Evolutionary conservation across 1,139 yeast genomes (phyloP).

Genomic region (Geotrichum cucujoidarum): DNA sequence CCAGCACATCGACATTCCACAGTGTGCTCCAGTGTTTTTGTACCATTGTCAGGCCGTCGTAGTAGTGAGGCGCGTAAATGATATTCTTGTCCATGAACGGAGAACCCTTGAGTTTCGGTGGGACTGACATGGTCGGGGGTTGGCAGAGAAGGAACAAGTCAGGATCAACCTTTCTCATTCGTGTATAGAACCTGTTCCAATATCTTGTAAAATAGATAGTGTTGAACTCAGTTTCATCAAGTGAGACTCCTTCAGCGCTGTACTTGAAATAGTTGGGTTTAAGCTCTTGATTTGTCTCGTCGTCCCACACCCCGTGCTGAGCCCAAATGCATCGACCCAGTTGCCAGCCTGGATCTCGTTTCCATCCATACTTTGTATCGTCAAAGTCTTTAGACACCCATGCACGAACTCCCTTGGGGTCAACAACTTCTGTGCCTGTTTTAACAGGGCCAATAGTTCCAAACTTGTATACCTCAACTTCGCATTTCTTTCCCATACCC

Average conservation of each 20-base stretch:
- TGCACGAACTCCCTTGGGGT: conserved; percentile 61
- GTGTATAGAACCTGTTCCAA: conserved; percentile 47
- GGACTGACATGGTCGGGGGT: conserved; percentile 76
- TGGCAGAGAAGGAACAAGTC: conserved; percentile 62
- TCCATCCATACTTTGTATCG: conserved; percentile 64
- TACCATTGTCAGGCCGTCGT: conserved; percentile 86
- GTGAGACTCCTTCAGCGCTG: conserved; percentile 41
- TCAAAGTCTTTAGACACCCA: conserved; percentile 44
- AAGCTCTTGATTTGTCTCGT: conserved; percentile 37
- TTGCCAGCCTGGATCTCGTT: conserved; percentile 56
- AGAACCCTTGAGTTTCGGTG: conserved; percentile 61
- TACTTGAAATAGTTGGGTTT: conserved; percentile 45
- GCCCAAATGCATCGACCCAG: conserved; percentile 73
- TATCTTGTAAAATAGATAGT: conserved; percentile 58
- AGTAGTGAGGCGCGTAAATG: conserved; percentile 76
- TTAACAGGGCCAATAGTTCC: conserved; percentile 70
- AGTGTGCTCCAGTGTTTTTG: conserved; percentile 60
- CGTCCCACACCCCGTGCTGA: conserved; percentile 70
- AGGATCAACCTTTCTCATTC: conserved; percentile 46
- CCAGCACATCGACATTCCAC: conserved; percentile 78
- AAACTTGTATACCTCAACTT: conserved; percentile 62
- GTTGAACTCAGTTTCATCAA: conserved; percentile 57
- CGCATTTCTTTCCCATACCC: conserved; percentile 68
- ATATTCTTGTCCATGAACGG: conserved; percentile 57
- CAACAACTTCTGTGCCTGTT: conserved; percentile 50